These are phyloP conservation scores for Mortierella alpina DNA, from an alignment of 192 early-diverging fungal genomes.

Conservation along the genomic window DNA sequence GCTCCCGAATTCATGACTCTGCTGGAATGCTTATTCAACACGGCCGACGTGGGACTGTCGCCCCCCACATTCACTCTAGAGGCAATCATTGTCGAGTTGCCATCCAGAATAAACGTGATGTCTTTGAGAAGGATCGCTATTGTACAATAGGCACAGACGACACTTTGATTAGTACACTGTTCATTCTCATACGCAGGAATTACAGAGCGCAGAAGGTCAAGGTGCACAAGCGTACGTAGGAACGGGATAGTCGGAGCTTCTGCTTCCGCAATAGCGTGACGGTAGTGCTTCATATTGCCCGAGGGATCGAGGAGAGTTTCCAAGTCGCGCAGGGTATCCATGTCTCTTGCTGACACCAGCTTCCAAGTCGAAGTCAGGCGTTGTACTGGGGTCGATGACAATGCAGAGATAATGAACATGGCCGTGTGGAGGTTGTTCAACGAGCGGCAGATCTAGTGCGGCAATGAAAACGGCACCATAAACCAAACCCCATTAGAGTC, in stretches of 20 bases:
- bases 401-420: slow-evolving; percentile 71
- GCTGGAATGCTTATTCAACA: not conserved
- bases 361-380: slow-evolving; percentile 70
- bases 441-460: slow-evolving; percentile 57
- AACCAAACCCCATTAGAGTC: not conserved
- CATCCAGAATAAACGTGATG: slow-evolving; percentile 78
- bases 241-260: slow-evolving; percentile 67
- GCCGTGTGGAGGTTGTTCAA: slow-evolving; percentile 76
- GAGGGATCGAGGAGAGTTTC: slow-evolving; percentile 71
- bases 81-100: slow-evolving; percentile 63
- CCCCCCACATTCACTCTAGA: slow-evolving; percentile 6
- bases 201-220: not conserved
- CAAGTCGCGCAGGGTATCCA: slow-evolving; percentile 56
- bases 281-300: slow-evolving; percentile 74
- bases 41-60: not conserved
- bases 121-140: slow-evolving; percentile 76
- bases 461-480: not conserved
- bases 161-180: no score
- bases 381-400: slow-evolving; percentile 66
- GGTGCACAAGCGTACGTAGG: slow-evolving; percentile 54
- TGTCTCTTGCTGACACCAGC: slow-evolving; percentile 57
- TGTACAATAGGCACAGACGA: no score
- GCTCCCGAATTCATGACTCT: not conserved
- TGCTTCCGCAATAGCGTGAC: slow-evolving; percentile 62
- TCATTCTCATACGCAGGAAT: not conserved